phyloP scores from a whole-genome alignment of 129 eudicot genomes.

The Artemisia argyi region DNA sequence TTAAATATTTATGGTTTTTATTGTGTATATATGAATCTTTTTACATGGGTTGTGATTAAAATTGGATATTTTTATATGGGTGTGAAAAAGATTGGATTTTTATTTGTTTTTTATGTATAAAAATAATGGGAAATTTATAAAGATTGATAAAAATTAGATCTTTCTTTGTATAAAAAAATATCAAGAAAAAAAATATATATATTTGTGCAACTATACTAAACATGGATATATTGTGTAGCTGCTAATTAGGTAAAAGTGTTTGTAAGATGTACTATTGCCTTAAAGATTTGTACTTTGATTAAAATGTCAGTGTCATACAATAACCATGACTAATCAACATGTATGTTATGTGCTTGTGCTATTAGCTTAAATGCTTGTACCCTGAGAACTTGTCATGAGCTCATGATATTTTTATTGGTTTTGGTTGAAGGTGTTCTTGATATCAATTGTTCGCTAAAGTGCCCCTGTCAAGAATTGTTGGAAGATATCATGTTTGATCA shows the following conservation, averaged over 20 bases:
- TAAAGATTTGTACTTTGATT: constrained; percentile 26
- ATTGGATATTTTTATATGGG: background rate
- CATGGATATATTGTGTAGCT: constrained; percentile 26
- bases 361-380: constrained; percentile 16
- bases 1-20: background rate
- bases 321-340: constrained; percentile 10
- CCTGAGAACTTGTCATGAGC: constrained; percentile 10
- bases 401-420: constrained; percentile 27
- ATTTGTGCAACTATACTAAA: constrained; percentile 10
- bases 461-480: constrained; percentile 32
- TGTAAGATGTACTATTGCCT: constrained; percentile 22
- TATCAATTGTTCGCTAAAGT: constrained; percentile 24
- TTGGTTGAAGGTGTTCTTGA: constrained; percentile 34
- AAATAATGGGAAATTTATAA: constrained; percentile 20
- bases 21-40: constrained; percentile 5
- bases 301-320: constrained; percentile 13
- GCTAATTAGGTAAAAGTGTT: constrained; percentile 11
- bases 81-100: constrained; percentile 2
- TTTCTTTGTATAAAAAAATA: constrained; percentile 14
- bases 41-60: constrained; percentile 4
- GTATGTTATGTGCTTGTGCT: background rate
- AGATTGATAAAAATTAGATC: constrained; percentile 15
- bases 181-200: constrained; percentile 22
- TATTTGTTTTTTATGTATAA: background rate
- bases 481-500: constrained; percentile 50